phyloP scores from a whole-genome alignment of 2,329 filamentous ascomycete species.

The Scolecobasidium constrictum region DNA sequence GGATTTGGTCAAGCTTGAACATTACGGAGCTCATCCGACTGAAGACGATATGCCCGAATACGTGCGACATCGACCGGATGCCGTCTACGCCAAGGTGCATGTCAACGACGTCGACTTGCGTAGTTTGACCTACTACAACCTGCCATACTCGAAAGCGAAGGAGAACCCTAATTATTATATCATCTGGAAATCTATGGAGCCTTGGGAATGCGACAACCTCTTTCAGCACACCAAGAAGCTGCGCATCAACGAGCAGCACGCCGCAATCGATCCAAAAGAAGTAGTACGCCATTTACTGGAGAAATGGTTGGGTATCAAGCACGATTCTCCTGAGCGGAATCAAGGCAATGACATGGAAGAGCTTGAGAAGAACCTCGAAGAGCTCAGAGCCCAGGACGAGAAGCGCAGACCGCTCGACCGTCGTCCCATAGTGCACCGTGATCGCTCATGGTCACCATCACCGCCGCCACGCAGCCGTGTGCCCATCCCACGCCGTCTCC shows the following conservation, averaged over 20 bases:
- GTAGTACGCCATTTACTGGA: constrained; percentile 1
- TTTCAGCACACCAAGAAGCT: constrained; percentile 10
- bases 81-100: constrained; percentile 15
- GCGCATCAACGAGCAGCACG: constrained; percentile 9
- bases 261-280: constrained; percentile 5
- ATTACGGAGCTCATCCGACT: constrained; percentile 4
- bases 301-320: constrained; percentile 1
- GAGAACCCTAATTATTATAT: constrained; percentile 9
- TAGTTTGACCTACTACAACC: constrained; percentile 1
- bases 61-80: constrained; percentile 3
- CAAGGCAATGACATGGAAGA: not conserved
- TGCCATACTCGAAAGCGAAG: constrained; percentile 6
- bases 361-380: constrained; percentile 7
- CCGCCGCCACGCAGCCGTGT: not conserved
- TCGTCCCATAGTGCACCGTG: not conserved
- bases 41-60: constrained; percentile 6
- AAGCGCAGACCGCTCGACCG: constrained; percentile 1
- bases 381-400: constrained; percentile 8
- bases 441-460: constrained; percentile 5
- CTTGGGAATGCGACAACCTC: constrained; percentile 9
- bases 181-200: constrained; percentile 10
- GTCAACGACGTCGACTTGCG: constrained; percentile 7
- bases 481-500: not conserved
- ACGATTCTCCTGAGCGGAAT: not conserved
- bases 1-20: constrained; percentile 1